These are phyloP conservation scores for Emericellopsis atlantica DNA, from an alignment of 2,329 filamentous ascomycete species.

Conservation along the genomic window DNA sequence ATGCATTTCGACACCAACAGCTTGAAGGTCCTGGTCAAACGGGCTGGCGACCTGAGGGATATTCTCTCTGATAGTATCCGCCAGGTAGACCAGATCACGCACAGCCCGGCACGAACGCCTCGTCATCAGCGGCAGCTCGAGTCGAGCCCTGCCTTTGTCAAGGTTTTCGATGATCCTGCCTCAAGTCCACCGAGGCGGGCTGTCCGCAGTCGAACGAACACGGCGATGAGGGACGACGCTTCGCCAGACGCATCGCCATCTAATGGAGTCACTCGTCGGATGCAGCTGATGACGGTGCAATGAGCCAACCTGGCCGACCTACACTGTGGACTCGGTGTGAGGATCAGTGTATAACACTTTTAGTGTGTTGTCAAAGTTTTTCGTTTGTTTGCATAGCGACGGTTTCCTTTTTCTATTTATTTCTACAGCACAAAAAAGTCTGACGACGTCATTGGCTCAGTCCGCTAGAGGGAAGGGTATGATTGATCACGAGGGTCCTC, in stretches of 20 bases:
- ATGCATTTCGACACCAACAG: conserved; percentile 58
- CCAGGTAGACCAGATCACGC: conserved; percentile 42
- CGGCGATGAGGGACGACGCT: conserved; percentile 32
- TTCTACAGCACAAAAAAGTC: neutral
- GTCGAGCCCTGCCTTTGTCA: conserved; percentile 54
- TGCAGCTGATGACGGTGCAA: conserved; percentile 55
- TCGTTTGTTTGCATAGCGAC: conserved; percentile 23
- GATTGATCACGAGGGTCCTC: neutral
- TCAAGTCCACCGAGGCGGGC: conserved; percentile 39
- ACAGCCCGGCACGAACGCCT: conserved; percentile 40
- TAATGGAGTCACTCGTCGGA: conserved; percentile 33
- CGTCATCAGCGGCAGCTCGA: conserved; percentile 31
- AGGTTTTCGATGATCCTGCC: conserved; percentile 51
- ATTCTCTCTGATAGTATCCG: conserved; percentile 47
- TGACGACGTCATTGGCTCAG: conserved; percentile 1
- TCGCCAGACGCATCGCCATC: conserved; percentile 41
- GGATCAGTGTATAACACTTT: conserved; percentile 13
- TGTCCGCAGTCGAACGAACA: conserved; percentile 40
- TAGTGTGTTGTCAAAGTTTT: conserved; percentile 4
- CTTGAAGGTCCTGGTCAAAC: conserved; percentile 52
- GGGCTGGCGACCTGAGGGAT: conserved; percentile 47
- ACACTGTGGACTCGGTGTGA: neutral
- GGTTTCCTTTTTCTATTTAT: conserved; percentile 7
- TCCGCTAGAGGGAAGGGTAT: conserved; percentile 2
- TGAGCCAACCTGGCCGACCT: conserved; percentile 15